Evolutionary conservation across 1,284 basidiomycete species (phyloP).

Genomic region (Inonotus hispidus): DNA sequence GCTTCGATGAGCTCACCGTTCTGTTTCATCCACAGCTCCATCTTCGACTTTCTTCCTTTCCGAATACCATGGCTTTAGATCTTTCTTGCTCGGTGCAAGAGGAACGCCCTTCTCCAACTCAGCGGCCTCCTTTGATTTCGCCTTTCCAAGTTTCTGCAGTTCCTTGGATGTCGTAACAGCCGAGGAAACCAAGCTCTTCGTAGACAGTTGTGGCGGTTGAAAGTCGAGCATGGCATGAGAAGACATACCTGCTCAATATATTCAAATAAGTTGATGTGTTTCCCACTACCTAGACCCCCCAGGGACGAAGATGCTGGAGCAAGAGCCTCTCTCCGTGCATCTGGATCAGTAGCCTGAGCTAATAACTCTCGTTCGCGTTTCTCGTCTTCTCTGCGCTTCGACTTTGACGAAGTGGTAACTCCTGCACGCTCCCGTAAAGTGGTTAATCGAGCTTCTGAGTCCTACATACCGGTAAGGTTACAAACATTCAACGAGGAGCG

Average conservation of each 20-base stretch:
- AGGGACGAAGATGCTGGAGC: constrained; percentile 24
- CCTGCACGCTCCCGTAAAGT: constrained; percentile 58
- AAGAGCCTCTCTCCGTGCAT: constrained; percentile 23
- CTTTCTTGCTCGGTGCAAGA: constrained; percentile 65
- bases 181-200: constrained; percentile 40
- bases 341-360: constrained; percentile 18
- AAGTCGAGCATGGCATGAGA: background rate
- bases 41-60: constrained; percentile 23
- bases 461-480: constrained; percentile 34
- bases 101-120: constrained; percentile 67
- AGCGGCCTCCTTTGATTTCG: constrained; percentile 28
- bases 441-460: constrained; percentile 74
- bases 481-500: background rate
- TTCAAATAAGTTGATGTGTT: constrained; percentile 75
- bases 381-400: constrained; percentile 34
- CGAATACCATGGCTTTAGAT: constrained; percentile 76
- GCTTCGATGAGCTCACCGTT: constrained; percentile 24
- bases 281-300: constrained; percentile 8
- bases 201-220: constrained; percentile 4
- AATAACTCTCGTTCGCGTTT: constrained; percentile 32
- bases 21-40: constrained; percentile 27
- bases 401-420: constrained; percentile 29
- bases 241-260: constrained; percentile 58
- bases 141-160: constrained; percentile 27
- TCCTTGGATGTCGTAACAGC: constrained; percentile 41